Percentiles rank a stretch among this genome's conserved stretches.
Evolutionary conservation across 192 early-diverging fungal genomes (phyloP).

Genomic region (Coemansia umbellata): DNA sequence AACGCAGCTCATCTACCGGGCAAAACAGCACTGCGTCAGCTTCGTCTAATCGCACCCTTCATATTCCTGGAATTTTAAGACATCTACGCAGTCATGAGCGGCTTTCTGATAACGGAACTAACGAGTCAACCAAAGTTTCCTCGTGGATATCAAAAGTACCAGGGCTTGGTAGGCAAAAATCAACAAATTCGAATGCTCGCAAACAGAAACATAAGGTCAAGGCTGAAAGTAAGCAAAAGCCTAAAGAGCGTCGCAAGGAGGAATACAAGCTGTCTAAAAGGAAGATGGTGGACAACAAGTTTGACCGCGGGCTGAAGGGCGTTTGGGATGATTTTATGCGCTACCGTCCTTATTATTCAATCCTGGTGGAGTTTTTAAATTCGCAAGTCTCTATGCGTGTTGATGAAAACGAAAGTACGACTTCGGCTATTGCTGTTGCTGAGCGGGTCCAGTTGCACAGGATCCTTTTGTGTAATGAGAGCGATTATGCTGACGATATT

Average conservation of each 20-base stretch:
- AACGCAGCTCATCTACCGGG: constrained; percentile 8
- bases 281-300: constrained; percentile 27
- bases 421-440: constrained; percentile 39
- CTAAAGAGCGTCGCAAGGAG: constrained; percentile 18
- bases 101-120: neutral
- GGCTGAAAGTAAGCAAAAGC: neutral
- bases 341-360: constrained; percentile 43
- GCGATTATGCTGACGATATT: neutral
- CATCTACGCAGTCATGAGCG: constrained; percentile 32
- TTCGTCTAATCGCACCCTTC: constrained; percentile 21
- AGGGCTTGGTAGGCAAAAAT: neutral
- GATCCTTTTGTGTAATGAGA: constrained; percentile 40
- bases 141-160: constrained; percentile 17
- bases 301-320: constrained; percentile 34
- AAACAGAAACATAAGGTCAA: neutral
- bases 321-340: constrained; percentile 50
- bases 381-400: constrained; percentile 52
- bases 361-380: constrained; percentile 53
- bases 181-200: neutral
- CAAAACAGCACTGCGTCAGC: constrained; percentile 26
- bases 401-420: constrained; percentile 38
- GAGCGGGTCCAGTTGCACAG: constrained; percentile 47
- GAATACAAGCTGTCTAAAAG: constrained; percentile 18
- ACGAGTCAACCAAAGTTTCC: neutral
- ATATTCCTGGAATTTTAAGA: constrained; percentile 32